These are phyloP conservation scores for Blastocystis sp. DNA, from an alignment of 352 stramenopile species.

Conservation along the genomic window DNA sequence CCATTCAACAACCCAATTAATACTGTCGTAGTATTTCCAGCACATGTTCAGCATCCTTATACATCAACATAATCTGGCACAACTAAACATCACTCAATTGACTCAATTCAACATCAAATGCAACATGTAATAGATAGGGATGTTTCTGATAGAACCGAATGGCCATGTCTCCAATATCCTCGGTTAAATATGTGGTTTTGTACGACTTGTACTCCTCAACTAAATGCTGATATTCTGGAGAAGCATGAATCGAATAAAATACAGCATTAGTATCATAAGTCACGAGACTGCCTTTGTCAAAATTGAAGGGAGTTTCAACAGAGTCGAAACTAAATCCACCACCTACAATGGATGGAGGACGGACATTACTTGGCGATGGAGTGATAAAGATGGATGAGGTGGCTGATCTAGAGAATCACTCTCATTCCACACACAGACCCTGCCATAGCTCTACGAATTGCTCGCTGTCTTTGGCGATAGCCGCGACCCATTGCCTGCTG, in stretches of 20 bases:
- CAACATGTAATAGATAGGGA: background rate
- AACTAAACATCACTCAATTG: background rate
- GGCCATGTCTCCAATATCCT: background rate
- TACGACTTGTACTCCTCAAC: constrained; percentile 40
- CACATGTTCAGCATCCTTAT: background rate
- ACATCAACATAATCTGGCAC: constrained; percentile 25
- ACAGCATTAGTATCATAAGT: constrained; percentile 9
- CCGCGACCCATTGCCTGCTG: background rate
- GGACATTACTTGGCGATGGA: background rate
- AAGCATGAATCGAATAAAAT: constrained; percentile 24
- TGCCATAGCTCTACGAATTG: background rate
- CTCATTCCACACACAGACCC: background rate
- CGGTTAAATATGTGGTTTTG: constrained; percentile 12
- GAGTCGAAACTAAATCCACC: constrained; percentile 23
- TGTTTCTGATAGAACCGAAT: constrained; percentile 11
- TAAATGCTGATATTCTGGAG: constrained; percentile 25
- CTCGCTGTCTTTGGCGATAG: too few relatives aligned
- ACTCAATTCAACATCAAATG: background rate
- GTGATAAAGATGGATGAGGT: background rate
- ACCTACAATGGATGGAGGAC: constrained; percentile 24
- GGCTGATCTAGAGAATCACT: background rate
- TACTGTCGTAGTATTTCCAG: constrained; percentile 22
- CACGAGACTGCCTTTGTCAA: constrained; percentile 29
- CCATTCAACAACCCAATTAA: background rate
- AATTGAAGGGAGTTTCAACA: constrained; percentile 46